Base-by-base conservation (phyloP, 768 basidiomycete genomes). In the Termitomyces titanicus region DNA sequence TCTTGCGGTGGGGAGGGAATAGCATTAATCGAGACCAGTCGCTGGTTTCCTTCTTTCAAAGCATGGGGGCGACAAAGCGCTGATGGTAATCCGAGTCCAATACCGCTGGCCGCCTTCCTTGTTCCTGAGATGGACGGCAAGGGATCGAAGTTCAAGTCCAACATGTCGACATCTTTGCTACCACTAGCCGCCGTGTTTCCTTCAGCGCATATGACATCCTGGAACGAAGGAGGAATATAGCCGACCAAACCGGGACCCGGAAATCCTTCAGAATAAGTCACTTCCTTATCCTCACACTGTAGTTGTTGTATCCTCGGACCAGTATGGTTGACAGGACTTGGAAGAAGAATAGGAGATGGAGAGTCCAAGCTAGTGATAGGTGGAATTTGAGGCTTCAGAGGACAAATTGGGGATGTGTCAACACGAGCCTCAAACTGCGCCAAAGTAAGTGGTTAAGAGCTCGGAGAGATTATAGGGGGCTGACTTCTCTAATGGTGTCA, bases 301-400 rank as follows among this genome's bases (percentile, higher is more conserved):
- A 15, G 45, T 18, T 25, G 40, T 24, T 27, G 9, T 22, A 20
- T 5, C 3, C n/a, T n/a, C 8, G 38, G 22, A 17, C 12, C 24
- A 37, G 35, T 20, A 10, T 6, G n/a, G n/a, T 35, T 12, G 35
- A 25, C 3, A 47, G 38, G 59, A 24, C 48, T 43, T 31, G 54
- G 38, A 15, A 61, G 55, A 5, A 56, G 29, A 20, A 59, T 48
- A 43, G 61, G 61, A 54, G 61, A 62, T 10, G 61, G 58, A 5
- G 55, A 59, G 18, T 46, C 58, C 10, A 29, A 6, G 24, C 35
- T 24, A 54, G 24, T 13, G 10, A 50, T 13, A 3, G 58, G 55
- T 13, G 51, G 20, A 3, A 59, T 43, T 24, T 27, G 44, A 35
- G 61, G 61, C 47, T 48, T 54, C 17, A 12, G 13, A 20, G 55